phyloP scores from a whole-genome alignment of 2,329 filamentous ascomycete genomes.

The Fusarium sambucinum region DNA sequence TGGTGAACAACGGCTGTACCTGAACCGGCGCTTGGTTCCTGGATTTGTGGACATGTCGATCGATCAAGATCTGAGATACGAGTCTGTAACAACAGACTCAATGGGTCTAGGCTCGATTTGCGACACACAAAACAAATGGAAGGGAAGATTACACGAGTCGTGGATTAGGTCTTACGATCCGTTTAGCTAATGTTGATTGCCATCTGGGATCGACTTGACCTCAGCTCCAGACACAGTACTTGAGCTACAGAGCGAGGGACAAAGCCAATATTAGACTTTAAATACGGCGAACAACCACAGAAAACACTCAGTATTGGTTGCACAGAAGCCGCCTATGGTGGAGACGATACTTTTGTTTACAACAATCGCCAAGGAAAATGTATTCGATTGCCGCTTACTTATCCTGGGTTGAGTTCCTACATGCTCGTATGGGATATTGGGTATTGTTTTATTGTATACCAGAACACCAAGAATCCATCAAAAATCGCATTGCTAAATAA shows the following conservation, averaged over 20 bases:
- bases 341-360: background rate
- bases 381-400: background rate
- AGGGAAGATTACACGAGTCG: no score
- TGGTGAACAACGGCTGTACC: background rate
- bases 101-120: background rate
- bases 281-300: no score
- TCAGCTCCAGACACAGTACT: no score
- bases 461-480: background rate
- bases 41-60: background rate
- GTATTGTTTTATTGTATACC: background rate
- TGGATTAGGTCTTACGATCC: background rate
- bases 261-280: no score
- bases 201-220: no score
- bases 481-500: background rate
- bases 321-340: background rate
- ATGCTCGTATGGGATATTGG: background rate
- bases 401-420: no score
- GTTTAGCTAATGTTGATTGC: no score
- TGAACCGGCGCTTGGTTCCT: background rate
- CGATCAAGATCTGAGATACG: background rate
- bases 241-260: no score
- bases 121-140: background rate
- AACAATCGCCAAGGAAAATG: background rate
- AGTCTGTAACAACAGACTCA: background rate
- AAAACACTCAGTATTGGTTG: background rate